Percentiles rank a stretch among this genome's conserved stretches.
Evolutionary conservation across 768 basidiomycete species (phyloP).

Genomic region (Calvatia gigantea): DNA sequence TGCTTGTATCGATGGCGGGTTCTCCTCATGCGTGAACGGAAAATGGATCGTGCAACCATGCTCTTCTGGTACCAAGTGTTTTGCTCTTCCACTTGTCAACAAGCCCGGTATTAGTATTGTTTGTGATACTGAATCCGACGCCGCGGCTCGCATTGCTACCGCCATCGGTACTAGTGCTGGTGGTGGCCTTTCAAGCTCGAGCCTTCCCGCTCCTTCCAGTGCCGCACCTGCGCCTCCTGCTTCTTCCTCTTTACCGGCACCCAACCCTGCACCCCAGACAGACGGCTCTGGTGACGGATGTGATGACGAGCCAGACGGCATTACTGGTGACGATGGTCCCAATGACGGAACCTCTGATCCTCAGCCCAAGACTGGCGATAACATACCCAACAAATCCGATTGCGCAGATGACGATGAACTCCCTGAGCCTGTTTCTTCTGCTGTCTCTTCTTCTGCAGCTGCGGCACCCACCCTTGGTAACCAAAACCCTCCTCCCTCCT

Average conservation of each 20-base stretch:
- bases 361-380: conserved; percentile 2
- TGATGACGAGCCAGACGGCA: conserved; percentile 15
- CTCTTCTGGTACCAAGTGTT: conserved; percentile 32
- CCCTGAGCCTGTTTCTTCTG: conserved; percentile 13
- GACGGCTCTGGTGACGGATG: conserved; percentile 12
- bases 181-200: not conserved
- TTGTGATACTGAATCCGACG: conserved; percentile 40
- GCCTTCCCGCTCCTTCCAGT: conserved; percentile 4
- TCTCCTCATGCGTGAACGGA: conserved; percentile 41
- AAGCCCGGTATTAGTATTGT: conserved; percentile 39
- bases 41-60: conserved; percentile 39
- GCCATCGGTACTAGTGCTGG: conserved; percentile 41
- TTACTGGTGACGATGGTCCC: conserved; percentile 11
- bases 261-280: conserved; percentile 6
- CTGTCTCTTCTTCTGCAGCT: conserved; percentile 2
- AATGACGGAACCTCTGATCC: conserved; percentile 6
- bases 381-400: conserved; percentile 11
- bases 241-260: not conserved
- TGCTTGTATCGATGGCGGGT: conserved; percentile 36
- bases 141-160: conserved; percentile 33
- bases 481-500: not conserved
- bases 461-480: not conserved
- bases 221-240: conserved; percentile 11
- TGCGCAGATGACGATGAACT: conserved; percentile 9
- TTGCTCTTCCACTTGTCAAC: conserved; percentile 47